These are phyloP conservation scores for Ogataea nakhonphanomensis DNA, from an alignment of 805 yeast genomes.

Conservation along the genomic window DNA sequence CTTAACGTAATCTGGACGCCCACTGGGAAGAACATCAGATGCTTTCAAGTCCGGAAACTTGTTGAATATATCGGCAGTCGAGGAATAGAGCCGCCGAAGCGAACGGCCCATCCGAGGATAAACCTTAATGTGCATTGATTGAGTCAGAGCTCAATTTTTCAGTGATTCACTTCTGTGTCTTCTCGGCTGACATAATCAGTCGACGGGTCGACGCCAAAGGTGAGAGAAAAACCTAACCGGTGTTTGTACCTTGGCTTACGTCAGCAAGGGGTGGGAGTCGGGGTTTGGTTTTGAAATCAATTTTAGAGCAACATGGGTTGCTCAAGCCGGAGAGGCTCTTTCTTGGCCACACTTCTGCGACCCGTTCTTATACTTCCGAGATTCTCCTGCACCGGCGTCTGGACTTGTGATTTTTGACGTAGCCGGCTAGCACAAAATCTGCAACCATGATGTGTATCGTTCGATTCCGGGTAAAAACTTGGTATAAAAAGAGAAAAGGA, in stretches of 20 bases:
- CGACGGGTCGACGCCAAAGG: too few species aligned
- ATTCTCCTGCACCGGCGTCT: too few species aligned
- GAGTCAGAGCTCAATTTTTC: not conserved
- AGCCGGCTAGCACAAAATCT: not conserved
- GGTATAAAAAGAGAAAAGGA: not conserved
- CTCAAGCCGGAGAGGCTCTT: not conserved
- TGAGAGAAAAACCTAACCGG: not conserved
- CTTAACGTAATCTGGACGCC: constrained; percentile 90
- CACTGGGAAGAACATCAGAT: constrained; percentile 53
- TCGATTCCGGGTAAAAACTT: constrained; percentile 1
- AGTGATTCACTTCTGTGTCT: not conserved
- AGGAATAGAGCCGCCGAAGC: constrained; percentile 1
- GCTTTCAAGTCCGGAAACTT: constrained; percentile 45
- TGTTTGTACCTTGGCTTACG: not conserved
- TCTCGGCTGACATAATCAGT: not conserved
- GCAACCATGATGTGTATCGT: not conserved
- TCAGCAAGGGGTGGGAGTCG: not conserved
- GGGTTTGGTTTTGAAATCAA: constrained; percentile 1
- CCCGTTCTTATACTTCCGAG: not conserved
- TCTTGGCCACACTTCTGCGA: not conserved
- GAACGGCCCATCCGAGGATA: too few species aligned
- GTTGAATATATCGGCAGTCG: constrained; percentile 13
- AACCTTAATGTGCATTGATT: not conserved
- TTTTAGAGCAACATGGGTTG: not conserved
- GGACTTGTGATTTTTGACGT: too few species aligned